Evolutionary conservation across 257 asterid genomes (phyloP).

Genomic region (Paraleonurus japonicus): DNA sequence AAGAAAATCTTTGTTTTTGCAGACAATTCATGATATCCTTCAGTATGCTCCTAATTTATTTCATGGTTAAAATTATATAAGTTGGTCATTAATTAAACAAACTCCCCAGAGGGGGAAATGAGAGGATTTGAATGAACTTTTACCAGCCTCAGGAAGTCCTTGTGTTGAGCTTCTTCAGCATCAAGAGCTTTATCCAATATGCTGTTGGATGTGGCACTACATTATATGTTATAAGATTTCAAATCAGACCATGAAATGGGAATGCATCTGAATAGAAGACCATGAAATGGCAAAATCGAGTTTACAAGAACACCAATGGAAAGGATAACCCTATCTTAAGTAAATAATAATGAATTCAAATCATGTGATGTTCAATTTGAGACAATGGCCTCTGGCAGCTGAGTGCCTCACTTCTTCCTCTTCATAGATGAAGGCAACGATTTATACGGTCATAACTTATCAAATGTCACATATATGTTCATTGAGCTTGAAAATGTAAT

Average conservation of each 20-base stretch:
- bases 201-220: slow-evolving; percentile 80
- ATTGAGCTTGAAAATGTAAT: no score
- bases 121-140: background rate
- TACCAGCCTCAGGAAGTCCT: slow-evolving; percentile 87
- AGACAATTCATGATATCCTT: slow-evolving; percentile 82
- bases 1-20: slow-evolving; percentile 82
- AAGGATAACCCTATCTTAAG: background rate
- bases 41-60: slow-evolving; percentile 62
- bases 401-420: no score
- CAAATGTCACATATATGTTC: background rate
- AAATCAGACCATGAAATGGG: background rate
- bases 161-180: slow-evolving; percentile 86
- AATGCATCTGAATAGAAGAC: background rate
- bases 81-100: background rate
- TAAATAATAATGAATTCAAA: background rate
- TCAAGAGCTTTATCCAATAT: slow-evolving; percentile 82
- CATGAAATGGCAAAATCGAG: background rate
- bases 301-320: background rate
- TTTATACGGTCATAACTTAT: background rate
- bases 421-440: background rate
- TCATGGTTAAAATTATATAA: slow-evolving; percentile 2
- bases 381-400: no score
- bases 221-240: slow-evolving; percentile 8
- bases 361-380: background rate
- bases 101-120: background rate